Conservation (phyloP, 2,329 filamentous ascomycete species). For the Chrysoporthe cubensis region DNA sequence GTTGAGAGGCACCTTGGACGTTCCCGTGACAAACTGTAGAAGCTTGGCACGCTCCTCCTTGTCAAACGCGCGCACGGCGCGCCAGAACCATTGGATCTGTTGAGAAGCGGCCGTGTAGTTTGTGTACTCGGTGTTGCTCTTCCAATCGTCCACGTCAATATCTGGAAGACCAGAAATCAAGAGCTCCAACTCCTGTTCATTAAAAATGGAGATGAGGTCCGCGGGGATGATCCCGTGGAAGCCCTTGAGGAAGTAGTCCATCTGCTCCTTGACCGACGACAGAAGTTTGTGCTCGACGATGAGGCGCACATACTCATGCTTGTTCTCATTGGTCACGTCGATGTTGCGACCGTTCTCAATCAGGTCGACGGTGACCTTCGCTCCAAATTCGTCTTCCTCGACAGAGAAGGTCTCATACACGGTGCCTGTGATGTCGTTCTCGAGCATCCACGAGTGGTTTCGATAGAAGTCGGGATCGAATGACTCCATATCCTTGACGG, state of each 20-base stretch:
- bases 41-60: constrained; percentile 98
- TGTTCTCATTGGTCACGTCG: constrained; percentile 95
- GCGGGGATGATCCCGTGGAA: constrained; percentile 99
- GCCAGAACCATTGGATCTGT: constrained; percentile 99
- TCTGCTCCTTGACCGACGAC: constrained; percentile 89
- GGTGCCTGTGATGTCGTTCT: constrained; percentile 97
- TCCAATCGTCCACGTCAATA: constrained; percentile 98
- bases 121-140: constrained; percentile 97
- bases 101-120: constrained; percentile 94
- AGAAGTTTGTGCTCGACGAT: constrained; percentile 94
- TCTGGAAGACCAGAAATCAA: constrained; percentile 96
- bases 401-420: constrained; percentile 96
- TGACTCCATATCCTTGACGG: constrained; percentile 99
- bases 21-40: constrained; percentile 97
- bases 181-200: constrained; percentile 95
- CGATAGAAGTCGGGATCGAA: constrained; percentile 99
- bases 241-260: constrained; percentile 88
- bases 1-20: constrained; percentile 96
- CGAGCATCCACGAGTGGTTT: constrained; percentile 95
- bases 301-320: constrained; percentile 93
- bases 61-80: constrained; percentile 94
- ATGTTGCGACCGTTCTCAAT: constrained; percentile 88
- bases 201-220: constrained; percentile 95
- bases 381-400: constrained; percentile 92
- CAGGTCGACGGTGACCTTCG: constrained; percentile 84